Evolutionary conservation across 1,284 basidiomycete genomes (phyloP), one percentile per base, ranked within the genome.

Genomic region (Heterobasidion annosum): DNA sequence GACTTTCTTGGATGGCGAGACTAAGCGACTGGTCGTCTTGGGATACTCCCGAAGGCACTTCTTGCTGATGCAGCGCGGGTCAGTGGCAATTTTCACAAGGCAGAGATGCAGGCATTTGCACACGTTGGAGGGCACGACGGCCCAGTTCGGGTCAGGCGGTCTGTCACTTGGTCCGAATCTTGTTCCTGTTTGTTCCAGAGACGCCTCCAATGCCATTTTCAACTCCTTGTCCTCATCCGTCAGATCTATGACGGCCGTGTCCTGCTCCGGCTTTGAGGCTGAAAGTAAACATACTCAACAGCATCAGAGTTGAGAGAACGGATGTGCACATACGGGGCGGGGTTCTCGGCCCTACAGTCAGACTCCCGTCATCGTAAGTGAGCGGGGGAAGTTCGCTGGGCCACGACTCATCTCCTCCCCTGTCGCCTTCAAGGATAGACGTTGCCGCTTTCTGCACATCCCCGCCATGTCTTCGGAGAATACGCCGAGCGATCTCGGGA

Each of bases 101-200:
- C 33, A 34, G 18, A 9, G 3, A 44, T 19, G 45, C 18, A 35
- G 35, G 19, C 45, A 34, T 48, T 37, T 54, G 63, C 65, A 57
- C 67, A 83, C 85, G 66, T 83, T 81, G 10, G 83, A 80, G 15
- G 80, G 76, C 9, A 85, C 84, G 46, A 88, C 66, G 47, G 82
- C 80, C 85, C 85, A 88, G 53, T 74, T 75, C 1, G 82, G 75
- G 63, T 87, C 74, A 2, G 85, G 74, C 1, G 80, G 73, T 48
- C 83, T 73, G 42, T 79, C 70, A 58, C 77, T 83, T 15, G 82
- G 81, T 0, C 78, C 74, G 65, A 87, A 82, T 19, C 70, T 70
- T 42, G 50, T 34, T 8, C 51, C 40, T 33, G 32, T 52, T 56
- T 51, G 65, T 67, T 72, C 71, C 55, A 83, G 67, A 15, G 82